Base-by-base conservation (phyloP, 2,329 filamentous ascomycete species). In the Aspergillus fructus region DNA sequence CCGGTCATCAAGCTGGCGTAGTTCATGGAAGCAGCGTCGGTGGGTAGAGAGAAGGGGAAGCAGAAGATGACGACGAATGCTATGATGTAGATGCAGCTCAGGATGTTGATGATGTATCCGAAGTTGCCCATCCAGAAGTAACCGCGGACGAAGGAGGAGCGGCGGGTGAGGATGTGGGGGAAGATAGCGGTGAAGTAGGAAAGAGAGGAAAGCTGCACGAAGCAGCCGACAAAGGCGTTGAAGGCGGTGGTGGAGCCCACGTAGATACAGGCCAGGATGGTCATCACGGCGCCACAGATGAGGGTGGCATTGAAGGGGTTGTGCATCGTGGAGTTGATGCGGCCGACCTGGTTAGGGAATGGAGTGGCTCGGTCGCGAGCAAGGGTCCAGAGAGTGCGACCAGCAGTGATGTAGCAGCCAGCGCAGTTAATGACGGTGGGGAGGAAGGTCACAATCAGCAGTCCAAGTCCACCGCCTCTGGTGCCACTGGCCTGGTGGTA, bases 341-440 rank as follows among this genome's bases (percentile, higher is more conserved):
- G 70, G n/a, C 79, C 74, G 58, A 87, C 81, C 70, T 83, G 74
- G 11, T 65, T 55, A 1, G 80, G 77, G 65, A 85, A 82, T 0
- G 85, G 85, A 3, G 85, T 85, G 2, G 85, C 85, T 40, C 82
- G 80, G 67, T 88, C 85, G 33, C 85, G 81, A 39, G 84, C 82
- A 33, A 77, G 66, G 11, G 74, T 75, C 85, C 85, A 89, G 3
- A 88, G 76, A 59, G 83, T 85, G 7, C 86, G 81, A n/a, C 85
- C 83, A 0, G 79, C 76, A 1, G 84, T 86, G 60, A 87, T 82
- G 69, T 84, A 86, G 59, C 77, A 80, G 9, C 85, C 85, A 40
- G 72, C 64, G 33, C 71, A 72, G 41, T 82, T 86, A 39, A 85
- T 70, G 33, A 83, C 70, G 2, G 83, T 85, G 11, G 81, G 81